Evolutionary conservation across 1,139 yeast species (phyloP).

Genomic region (Sugiyamaella grinbergsii): DNA sequence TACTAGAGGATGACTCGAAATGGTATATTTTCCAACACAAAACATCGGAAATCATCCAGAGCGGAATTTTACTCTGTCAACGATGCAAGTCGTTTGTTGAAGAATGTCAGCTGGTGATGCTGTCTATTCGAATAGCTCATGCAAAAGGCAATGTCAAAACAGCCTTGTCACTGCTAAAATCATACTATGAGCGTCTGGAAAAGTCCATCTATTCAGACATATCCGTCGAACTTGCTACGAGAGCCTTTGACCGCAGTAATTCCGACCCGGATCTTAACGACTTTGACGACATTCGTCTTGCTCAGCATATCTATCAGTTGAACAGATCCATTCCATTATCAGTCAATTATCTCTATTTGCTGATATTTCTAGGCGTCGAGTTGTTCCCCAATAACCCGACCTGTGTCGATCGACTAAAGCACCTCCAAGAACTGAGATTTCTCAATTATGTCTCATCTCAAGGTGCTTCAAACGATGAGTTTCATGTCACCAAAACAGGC

Average conservation of each 20-base stretch:
- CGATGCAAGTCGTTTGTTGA: background rate
- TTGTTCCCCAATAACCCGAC: constrained; percentile 8
- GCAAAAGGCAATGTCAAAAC: background rate
- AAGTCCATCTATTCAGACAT: constrained; percentile 1
- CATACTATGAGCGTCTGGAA: constrained; percentile 1
- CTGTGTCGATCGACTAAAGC: background rate
- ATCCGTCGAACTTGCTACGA: constrained; percentile 2
- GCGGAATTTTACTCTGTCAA: constrained; percentile 7
- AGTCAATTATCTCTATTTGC: constrained; percentile 3
- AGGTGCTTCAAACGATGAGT: background rate
- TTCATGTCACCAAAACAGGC: background rate
- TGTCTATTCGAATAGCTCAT: background rate
- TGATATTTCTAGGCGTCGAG: constrained; percentile 12
- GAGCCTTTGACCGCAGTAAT: background rate
- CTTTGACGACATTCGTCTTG: background rate
- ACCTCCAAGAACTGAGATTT: background rate
- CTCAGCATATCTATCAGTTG: background rate
- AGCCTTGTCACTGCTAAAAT: background rate
- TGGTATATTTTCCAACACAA: constrained; percentile 2
- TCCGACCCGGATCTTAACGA: background rate
- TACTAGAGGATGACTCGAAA: constrained; percentile 8
- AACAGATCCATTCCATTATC: background rate
- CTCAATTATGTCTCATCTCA: background rate
- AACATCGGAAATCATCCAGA: constrained; percentile 12
- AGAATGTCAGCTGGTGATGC: constrained; percentile 1